These are phyloP conservation scores for Erythrophleum fordii DNA, from an alignment of 306 rosid genomes.

Conservation along the genomic window DNA sequence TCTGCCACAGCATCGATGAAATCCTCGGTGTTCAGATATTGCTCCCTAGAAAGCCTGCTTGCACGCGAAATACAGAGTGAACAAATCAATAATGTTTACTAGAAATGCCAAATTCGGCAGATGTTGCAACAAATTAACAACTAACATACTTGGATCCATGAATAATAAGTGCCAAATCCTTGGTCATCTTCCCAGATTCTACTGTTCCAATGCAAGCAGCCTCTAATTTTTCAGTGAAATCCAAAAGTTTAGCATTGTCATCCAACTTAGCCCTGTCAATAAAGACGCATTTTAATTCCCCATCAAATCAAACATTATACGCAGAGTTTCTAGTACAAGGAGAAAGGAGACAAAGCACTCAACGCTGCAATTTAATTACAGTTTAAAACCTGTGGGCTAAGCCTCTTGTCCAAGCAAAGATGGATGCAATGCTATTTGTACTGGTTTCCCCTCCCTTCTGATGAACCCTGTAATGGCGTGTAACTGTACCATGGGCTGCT, in stretches of 20 bases:
- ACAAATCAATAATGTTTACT: slow-evolving; percentile 6
- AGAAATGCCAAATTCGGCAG: slow-evolving; percentile 10
- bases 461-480: slow-evolving; percentile 95
- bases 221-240: slow-evolving; percentile 84
- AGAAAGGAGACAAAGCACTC: not conserved
- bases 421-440: slow-evolving; percentile 99
- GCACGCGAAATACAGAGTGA: slow-evolving; percentile 12
- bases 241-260: slow-evolving; percentile 68
- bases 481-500: slow-evolving; percentile 99
- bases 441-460: slow-evolving; percentile 99
- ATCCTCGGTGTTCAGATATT: slow-evolving; percentile 88
- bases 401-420: slow-evolving; percentile 99
- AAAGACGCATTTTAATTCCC: not conserved
- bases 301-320: not conserved
- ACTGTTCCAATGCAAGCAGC: slow-evolving; percentile 80
- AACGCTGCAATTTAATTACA: not conserved
- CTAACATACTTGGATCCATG: slow-evolving; percentile 83
- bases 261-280: slow-evolving; percentile 88
- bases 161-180: slow-evolving; percentile 95
- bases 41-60: slow-evolving; percentile 76
- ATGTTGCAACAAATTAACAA: not conserved
- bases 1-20: slow-evolving; percentile 92
- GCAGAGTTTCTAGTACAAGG: not conserved
- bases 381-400: slow-evolving; percentile 85
- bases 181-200: slow-evolving; percentile 98